Percentiles rank a stretch among this genome's conserved stretches.
phyloP scores from a whole-genome alignment of 768 basidiomycete species.

The Amanita pseudoporphyria region DNA sequence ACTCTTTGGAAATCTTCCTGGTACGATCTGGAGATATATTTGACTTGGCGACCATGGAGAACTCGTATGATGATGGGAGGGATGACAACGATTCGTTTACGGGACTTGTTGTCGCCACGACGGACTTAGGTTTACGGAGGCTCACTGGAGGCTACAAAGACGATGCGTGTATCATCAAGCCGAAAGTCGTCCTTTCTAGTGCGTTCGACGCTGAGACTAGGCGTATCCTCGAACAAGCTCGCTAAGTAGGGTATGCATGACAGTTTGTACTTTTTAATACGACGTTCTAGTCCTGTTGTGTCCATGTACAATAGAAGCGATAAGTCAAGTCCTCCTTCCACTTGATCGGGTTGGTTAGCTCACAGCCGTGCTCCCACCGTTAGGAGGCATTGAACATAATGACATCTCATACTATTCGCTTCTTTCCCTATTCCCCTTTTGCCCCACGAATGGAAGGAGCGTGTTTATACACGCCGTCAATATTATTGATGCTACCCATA shows the following conservation, averaged over 20 bases:
- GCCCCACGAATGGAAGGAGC: no score
- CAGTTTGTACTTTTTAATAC: not conserved
- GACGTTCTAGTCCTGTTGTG: not conserved
- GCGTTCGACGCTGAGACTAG: constrained; percentile 6
- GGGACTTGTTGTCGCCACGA: not conserved
- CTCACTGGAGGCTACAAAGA: not conserved
- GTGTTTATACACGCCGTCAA: no score
- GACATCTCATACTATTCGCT: no score
- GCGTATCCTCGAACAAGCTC: not conserved
- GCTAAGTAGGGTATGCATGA: not conserved
- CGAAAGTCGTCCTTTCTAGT: constrained; percentile 5
- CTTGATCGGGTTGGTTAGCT: no score
- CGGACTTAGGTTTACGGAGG: constrained; percentile 4
- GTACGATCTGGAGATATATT: not conserved
- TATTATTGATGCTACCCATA: no score
- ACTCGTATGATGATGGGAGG: not conserved
- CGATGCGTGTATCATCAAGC: not conserved
- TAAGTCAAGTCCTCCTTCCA: no score
- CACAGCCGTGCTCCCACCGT: no score
- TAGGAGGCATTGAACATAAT: no score
- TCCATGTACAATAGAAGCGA: not conserved
- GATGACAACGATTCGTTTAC: not conserved
- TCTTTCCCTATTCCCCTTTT: no score
- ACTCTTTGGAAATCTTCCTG: constrained; percentile 1
- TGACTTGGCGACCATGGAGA: constrained; percentile 3